Evolutionary conservation across 2,329 filamentous ascomycete species (phyloP).

Genomic region (Phaeoacremonium minimum): DNA sequence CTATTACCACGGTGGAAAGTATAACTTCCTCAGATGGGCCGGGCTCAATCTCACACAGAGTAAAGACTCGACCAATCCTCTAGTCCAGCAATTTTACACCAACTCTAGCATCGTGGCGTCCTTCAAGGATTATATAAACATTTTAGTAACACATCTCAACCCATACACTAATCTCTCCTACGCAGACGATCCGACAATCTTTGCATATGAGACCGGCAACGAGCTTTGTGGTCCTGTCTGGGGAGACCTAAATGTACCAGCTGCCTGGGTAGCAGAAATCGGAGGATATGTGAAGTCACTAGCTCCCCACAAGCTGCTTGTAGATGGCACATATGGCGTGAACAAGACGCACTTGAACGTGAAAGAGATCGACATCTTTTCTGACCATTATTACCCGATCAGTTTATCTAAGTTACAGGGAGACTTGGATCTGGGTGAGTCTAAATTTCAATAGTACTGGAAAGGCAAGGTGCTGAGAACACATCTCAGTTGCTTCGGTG

Average conservation of each 20-base stretch:
- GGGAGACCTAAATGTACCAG: conserved; percentile 37
- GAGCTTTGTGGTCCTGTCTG: conserved; percentile 38
- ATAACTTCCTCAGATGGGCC: conserved; percentile 39
- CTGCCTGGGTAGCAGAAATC: conserved; percentile 36
- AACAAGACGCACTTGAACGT: conserved; percentile 36
- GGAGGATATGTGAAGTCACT: conserved; percentile 34
- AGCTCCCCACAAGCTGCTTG: conserved; percentile 37
- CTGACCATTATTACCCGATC: conserved; percentile 42
- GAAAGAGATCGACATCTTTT: conserved; percentile 39
- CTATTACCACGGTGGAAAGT: conserved; percentile 47
- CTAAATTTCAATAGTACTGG: neutral
- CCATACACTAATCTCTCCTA: conserved; percentile 39
- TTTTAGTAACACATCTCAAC: conserved; percentile 39
- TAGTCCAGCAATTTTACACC: conserved; percentile 40
- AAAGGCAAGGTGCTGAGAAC: neutral
- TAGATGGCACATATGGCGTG: conserved; percentile 44
- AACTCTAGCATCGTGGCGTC: conserved; percentile 32
- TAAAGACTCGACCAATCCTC: conserved; percentile 27
- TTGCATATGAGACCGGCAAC: conserved; percentile 45
- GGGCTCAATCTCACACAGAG: conserved; percentile 35
- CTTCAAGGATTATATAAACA: conserved; percentile 40
- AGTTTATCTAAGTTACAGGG: conserved; percentile 29
- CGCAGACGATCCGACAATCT: conserved; percentile 44
- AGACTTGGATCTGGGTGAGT: conserved; percentile 20
- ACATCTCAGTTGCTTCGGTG: conserved; percentile 23